These are phyloP conservation scores for Isochrysis galbana DNA, from an alignment of 78 protist genomes.

Conservation along the genomic window DNA sequence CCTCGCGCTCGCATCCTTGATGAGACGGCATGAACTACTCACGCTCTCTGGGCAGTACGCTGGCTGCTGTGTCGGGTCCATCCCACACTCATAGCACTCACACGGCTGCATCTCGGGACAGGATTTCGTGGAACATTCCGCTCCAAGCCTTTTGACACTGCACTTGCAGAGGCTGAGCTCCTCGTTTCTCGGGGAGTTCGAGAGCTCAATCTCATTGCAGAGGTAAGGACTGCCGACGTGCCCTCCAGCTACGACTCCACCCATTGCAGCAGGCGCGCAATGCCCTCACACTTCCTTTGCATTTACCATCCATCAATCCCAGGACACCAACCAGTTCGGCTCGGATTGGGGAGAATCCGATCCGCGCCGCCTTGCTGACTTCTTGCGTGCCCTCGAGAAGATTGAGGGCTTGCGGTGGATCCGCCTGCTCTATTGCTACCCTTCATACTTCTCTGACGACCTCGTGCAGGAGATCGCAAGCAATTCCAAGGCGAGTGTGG, in stretches of 20 bases:
- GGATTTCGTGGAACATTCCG: background rate
- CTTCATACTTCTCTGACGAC: background rate
- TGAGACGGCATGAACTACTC: too few relatives aligned
- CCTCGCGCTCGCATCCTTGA: background rate
- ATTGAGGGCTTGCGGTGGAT: background rate
- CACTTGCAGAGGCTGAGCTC: background rate
- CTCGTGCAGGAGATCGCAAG: background rate
- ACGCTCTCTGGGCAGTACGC: too few relatives aligned
- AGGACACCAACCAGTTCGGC: background rate
- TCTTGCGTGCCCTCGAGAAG: background rate
- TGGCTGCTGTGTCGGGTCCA: too few relatives aligned
- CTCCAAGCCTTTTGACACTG: background rate
- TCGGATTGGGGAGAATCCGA: background rate
- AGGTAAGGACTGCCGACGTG: too few relatives aligned
- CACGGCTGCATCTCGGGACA: background rate
- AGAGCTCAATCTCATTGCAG: conserved; percentile 34
- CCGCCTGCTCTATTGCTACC: conserved; percentile 38
- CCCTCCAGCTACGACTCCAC: too few relatives aligned
- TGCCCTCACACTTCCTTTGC: too few relatives aligned
- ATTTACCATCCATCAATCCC: too few relatives aligned
- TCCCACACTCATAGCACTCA: too few relatives aligned
- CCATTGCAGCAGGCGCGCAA: conserved; percentile 4
- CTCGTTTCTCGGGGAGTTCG: conserved; percentile 1
- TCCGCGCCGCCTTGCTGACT: background rate
- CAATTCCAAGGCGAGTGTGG: too few relatives aligned